A percentile compares a stretch with the other conserved stretches of the same genome.
Conservation (phyloP, 495 filamentous ascomycete genomes). For the Ramalina peruviana region DNA sequence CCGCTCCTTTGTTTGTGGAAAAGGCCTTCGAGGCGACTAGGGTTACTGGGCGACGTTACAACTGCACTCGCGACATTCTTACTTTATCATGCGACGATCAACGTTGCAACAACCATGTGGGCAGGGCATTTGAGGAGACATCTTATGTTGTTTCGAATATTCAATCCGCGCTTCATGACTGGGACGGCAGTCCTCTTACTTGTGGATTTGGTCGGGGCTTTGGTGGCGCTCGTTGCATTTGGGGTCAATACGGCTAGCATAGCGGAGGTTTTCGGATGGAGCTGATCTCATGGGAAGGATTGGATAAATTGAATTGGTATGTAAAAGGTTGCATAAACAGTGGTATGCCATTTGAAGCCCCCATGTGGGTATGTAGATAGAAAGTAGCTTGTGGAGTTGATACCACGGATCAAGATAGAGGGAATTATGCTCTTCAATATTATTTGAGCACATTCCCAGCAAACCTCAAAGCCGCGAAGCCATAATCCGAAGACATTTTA, state of each 20-base stretch:
- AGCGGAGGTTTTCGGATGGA: conserved; percentile 80
- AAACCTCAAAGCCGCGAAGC: too few relatives aligned
- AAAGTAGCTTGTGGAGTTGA: neutral
- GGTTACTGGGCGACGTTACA: conserved; percentile 52
- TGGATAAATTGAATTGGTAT: neutral
- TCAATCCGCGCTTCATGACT: conserved; percentile 79
- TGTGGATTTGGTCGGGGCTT: conserved; percentile 58
- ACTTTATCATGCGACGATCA: conserved; percentile 67
- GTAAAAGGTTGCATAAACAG: too few relatives aligned
- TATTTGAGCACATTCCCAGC: too few relatives aligned
- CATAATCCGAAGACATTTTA: too few relatives aligned
- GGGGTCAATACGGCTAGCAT: conserved; percentile 63
- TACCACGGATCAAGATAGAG: neutral
- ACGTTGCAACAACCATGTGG: conserved; percentile 74
- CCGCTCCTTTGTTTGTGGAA: conserved; percentile 85
- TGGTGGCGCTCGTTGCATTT: conserved; percentile 55
- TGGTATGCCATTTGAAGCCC: too few relatives aligned
- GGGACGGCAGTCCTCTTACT: conserved; percentile 57
- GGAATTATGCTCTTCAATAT: neutral
- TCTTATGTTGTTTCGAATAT: conserved; percentile 95
- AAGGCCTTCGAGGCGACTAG: conserved; percentile 29
- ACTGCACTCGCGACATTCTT: conserved; percentile 59
- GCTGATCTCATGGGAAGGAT: conserved; percentile 11
- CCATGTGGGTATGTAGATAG: neutral
- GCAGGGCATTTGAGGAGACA: conserved; percentile 76